Evolutionary conservation across 768 basidiomycete species (phyloP), one percentile per base, ranked within the genome.

Genomic region (Xerocomellus amylosporus): DNA sequence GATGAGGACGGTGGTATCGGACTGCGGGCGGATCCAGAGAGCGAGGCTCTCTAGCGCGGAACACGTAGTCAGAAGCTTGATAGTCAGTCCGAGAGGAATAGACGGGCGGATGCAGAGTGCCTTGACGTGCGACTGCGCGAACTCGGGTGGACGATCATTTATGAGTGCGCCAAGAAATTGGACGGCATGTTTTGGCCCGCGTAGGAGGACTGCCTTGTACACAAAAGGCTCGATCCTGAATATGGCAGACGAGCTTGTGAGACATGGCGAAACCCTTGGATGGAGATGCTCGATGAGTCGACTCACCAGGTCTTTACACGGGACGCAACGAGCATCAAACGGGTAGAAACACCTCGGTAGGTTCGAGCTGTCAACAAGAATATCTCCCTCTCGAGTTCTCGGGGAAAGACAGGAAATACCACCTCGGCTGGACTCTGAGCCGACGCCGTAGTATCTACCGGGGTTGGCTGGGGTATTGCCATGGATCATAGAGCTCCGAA

Each of bases 211-310:
- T 7, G 53, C 66, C 38, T 54, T 53, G 43, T 66, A 64, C 14
- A 64, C 46, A 43, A 64, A 59, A 4, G 48, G 48, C 43, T 66
- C 59, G 17, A 66, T 41, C 64, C 64, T 66, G 51, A 13, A 26
- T 14, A 26, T 1, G 24, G 8, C 26, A 20, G 26, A 24, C 8
- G 5, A 8, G n/a, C n/a, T 14, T 4, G 22, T 56, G 34, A 49
- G 47, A 41, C 10, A 38, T 24, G 34, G 4, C 31, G 15, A 26
- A 26, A 26, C 26, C 26, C 26, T n/a, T 26, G 26, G 26, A 26
- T 26, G 26, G 5, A 26, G 26, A 53, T 14, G 8, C n/a, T 15
- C 4, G 34, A 43, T 3, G 9, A 42, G 19, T 12, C 10, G 10
- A 49, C 59, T 49, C 26, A 62, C 64, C 64, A 15, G 19, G 3